These are phyloP conservation scores for Typha latifolia DNA, from an alignment of 176 grass and related monocot species.

Conservation along the genomic window DNA sequence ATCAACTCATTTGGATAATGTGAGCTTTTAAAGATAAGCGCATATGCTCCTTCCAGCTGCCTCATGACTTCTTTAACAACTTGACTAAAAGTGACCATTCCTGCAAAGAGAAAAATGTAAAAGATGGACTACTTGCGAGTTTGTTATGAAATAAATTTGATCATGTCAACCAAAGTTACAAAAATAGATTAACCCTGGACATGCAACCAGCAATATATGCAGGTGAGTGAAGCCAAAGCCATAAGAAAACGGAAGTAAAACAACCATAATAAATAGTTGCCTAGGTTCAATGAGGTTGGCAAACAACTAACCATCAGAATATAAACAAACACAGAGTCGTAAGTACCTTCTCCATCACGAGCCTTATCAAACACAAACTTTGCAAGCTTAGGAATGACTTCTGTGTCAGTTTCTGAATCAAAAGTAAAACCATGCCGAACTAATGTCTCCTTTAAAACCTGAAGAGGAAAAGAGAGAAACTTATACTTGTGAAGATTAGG, in stretches of 20 bases:
- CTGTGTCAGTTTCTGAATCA: conserved; percentile 89
- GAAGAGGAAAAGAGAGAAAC: conserved; percentile 16
- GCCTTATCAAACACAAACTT: conserved; percentile 93
- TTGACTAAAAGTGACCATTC: conserved; percentile 75
- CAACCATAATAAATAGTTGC: not conserved
- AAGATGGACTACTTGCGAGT: not conserved
- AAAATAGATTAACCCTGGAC: not conserved
- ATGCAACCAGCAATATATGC: not conserved
- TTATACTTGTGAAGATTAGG: not conserved
- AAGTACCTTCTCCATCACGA: conserved; percentile 60
- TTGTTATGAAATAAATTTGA: not conserved
- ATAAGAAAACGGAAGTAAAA: not conserved
- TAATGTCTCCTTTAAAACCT: conserved; percentile 88
- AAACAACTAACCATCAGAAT: not conserved
- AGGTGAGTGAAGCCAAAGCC: not conserved
- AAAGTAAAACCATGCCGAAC: conserved; percentile 73
- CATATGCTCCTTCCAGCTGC: conserved; percentile 93
- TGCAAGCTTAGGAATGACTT: conserved; percentile 96
- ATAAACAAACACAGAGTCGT: not conserved
- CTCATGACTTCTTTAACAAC: conserved; percentile 95
- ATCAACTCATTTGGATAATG: conserved; percentile 89
- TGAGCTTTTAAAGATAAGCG: conserved; percentile 90
- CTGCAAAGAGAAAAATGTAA: conserved; percentile 19
- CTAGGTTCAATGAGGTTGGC: not conserved
- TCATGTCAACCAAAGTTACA: not conserved